Evolutionary conservation across 495 filamentous ascomycete genomes (phyloP).

Genomic region (Tetracladium setigerum): DNA sequence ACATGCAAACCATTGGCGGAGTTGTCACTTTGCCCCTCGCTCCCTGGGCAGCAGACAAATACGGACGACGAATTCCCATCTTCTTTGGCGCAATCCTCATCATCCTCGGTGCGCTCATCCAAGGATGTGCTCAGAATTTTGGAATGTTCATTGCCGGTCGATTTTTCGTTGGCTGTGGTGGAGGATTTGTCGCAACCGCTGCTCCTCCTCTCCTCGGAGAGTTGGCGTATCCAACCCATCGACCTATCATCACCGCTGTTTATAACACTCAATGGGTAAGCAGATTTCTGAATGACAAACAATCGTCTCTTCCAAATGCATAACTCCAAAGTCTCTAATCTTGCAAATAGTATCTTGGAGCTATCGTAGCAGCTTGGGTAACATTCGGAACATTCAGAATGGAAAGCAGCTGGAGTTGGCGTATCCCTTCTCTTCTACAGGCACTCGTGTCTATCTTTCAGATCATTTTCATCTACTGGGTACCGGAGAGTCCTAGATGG

Average conservation of each 20-base stretch:
- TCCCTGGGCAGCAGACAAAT: conserved; percentile 6
- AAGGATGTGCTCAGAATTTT: conserved; percentile 4
- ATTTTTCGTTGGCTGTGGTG: conserved; percentile 23
- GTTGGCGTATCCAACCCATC: conserved; percentile 26
- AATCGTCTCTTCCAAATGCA: background rate
- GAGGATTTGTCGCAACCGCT: conserved; percentile 16
- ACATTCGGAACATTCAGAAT: conserved; percentile 18
- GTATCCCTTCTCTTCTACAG: conserved; percentile 32
- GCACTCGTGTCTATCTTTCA: conserved; percentile 27
- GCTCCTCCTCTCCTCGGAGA: conserved; percentile 27
- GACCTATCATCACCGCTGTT: conserved; percentile 8
- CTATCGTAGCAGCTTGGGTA: conserved; percentile 22
- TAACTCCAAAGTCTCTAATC: background rate
- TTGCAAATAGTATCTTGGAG: conserved; percentile 15
- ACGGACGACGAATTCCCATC: conserved; percentile 11
- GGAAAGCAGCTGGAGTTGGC: conserved; percentile 26
- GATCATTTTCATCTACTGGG: conserved; percentile 10
- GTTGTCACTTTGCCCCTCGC: conserved; percentile 3
- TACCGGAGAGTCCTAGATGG: conserved; percentile 24
- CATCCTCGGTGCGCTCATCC: conserved; percentile 8
- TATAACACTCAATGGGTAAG: conserved; percentile 8
- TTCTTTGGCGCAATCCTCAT: conserved; percentile 7
- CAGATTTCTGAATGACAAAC: too few relatives aligned
- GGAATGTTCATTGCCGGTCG: conserved; percentile 14
- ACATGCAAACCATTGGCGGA: conserved; percentile 8